Conservation (phyloP, 306 rosid species). For the Inga leiocalycina region DNA sequence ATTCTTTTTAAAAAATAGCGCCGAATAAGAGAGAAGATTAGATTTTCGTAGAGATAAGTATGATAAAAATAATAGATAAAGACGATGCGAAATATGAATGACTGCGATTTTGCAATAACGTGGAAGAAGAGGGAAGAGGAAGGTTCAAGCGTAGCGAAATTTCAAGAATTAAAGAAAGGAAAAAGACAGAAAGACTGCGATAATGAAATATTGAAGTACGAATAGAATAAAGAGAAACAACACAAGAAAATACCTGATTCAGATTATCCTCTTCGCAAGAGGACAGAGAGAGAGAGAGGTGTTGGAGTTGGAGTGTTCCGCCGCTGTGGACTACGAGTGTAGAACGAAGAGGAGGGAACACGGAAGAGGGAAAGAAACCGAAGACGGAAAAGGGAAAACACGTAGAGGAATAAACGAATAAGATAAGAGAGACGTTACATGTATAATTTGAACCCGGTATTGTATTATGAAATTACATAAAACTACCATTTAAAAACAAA, state of each 20-base stretch:
- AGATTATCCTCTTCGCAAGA: neutral
- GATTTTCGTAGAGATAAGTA: neutral
- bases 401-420: too few species aligned
- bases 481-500: too few species aligned
- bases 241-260: constrained; percentile 17
- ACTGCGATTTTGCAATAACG: neutral
- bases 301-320: neutral
- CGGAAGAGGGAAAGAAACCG: too few species aligned
- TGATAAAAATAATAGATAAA: neutral
- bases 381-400: too few species aligned
- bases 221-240: neutral
- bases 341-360: neutral
- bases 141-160: neutral
- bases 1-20: neutral
- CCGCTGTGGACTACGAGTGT: neutral
- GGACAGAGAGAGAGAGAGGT: neutral
- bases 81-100: neutral
- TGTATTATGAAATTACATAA: too few species aligned
- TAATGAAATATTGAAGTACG: neutral
- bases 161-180: neutral
- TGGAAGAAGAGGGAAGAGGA: neutral
- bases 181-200: constrained; percentile 14
- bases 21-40: neutral
- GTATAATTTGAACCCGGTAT: too few species aligned
- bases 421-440: too few species aligned